phyloP scores from a whole-genome alignment of 768 basidiomycete genomes.

The Roridomyces roridus region DNA sequence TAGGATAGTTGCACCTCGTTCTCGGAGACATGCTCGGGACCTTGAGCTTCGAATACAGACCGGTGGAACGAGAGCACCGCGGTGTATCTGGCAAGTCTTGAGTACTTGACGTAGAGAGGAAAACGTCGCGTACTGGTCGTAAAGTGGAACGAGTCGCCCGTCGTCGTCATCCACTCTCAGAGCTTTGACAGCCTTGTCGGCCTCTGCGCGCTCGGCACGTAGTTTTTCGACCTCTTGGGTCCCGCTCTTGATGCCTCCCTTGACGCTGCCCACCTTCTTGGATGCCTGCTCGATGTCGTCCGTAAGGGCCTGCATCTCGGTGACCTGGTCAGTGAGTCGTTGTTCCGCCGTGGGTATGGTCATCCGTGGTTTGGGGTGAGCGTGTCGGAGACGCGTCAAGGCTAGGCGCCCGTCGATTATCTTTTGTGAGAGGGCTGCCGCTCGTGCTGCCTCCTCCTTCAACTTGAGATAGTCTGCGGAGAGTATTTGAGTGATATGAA shows the following conservation, averaged over 20 bases:
- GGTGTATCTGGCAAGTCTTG: constrained; percentile 55
- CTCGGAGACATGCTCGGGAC: constrained; percentile 66
- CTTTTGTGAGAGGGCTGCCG: constrained; percentile 68
- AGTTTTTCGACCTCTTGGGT: constrained; percentile 62
- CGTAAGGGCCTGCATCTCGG: constrained; percentile 77
- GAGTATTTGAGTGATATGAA: not conserved
- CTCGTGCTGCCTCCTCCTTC: constrained; percentile 56
- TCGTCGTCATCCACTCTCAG: constrained; percentile 69
- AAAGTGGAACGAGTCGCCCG: constrained; percentile 64
- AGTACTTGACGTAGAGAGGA: not conserved
- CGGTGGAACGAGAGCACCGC: constrained; percentile 71
- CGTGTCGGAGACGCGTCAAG: constrained; percentile 79
- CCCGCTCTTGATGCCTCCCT: constrained; percentile 65
- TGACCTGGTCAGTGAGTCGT: constrained; percentile 77
- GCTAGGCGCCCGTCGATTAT: constrained; percentile 86
- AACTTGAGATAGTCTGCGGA: constrained; percentile 64
- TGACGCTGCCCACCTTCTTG: constrained; percentile 55
- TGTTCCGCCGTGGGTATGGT: constrained; percentile 79
- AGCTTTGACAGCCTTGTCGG: constrained; percentile 70
- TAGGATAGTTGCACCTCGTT: constrained; percentile 83
- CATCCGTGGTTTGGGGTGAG: constrained; percentile 79
- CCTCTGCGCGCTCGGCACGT: constrained; percentile 66
- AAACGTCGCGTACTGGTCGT: constrained; percentile 61
- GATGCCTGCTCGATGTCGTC: constrained; percentile 66
- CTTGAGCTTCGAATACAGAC: constrained; percentile 62